These are phyloP conservation scores for Barnettozyma siamensis DNA, from an alignment of 805 yeast genomes.

Conservation along the genomic window DNA sequence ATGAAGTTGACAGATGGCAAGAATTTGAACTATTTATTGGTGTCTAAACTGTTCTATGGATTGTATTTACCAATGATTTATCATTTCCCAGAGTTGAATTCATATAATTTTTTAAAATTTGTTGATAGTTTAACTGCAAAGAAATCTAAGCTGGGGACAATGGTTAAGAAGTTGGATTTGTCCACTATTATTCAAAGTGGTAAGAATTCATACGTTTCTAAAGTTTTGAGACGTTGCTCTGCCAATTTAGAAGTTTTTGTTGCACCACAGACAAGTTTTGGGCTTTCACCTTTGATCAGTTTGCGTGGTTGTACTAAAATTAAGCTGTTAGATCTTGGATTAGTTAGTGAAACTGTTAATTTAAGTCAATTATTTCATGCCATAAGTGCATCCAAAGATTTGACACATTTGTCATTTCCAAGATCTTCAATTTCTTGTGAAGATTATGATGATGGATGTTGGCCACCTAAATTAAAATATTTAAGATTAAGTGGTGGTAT, in stretches of 20 bases:
- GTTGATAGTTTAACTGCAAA: slow-evolving; percentile 58
- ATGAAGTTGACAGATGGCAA: slow-evolving; percentile 26
- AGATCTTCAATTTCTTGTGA: slow-evolving; percentile 76
- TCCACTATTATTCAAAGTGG: slow-evolving; percentile 84
- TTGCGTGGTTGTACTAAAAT: slow-evolving; percentile 64
- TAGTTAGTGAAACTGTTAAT: slow-evolving; percentile 88
- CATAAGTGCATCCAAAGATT: slow-evolving; percentile 50
- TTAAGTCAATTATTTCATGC: slow-evolving; percentile 73
- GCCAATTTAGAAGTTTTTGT: slow-evolving; percentile 58
- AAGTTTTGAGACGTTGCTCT: slow-evolving; percentile 72
- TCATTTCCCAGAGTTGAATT: slow-evolving; percentile 51
- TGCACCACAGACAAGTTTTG: slow-evolving; percentile 95
- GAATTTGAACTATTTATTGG: slow-evolving; percentile 47
- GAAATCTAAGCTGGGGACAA: slow-evolving; percentile 45
- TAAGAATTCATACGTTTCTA: slow-evolving; percentile 84
- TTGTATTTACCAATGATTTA: slow-evolving; percentile 64
- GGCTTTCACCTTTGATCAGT: slow-evolving; percentile 82
- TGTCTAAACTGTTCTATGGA: slow-evolving; percentile 56
- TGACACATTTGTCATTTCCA: slow-evolving; percentile 82
- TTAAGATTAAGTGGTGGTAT: slow-evolving; percentile 86
- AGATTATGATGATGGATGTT: slow-evolving; percentile 44
- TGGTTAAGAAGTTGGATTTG: slow-evolving; percentile 65
- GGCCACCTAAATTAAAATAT: slow-evolving; percentile 78
- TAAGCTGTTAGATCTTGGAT: slow-evolving; percentile 64
- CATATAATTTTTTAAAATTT: slow-evolving; percentile 65